Base-by-base conservation (phyloP, 768 basidiomycete genomes). In the Tubosaeta sp. region DNA sequence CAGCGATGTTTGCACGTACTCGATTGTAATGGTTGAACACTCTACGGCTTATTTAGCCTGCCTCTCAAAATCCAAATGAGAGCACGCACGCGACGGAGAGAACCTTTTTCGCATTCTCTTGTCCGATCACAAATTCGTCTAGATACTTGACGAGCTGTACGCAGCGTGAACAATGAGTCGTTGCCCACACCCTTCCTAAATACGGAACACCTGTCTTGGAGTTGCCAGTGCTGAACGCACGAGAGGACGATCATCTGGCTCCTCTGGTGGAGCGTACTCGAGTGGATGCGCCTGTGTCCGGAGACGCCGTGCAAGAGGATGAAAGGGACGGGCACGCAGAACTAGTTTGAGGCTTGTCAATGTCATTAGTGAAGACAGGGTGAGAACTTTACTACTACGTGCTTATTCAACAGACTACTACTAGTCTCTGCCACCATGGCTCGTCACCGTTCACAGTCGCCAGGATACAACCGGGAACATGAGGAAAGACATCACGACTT, bases 1-100 rank as follows among this genome's bases (percentile, higher is more conserved):
- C 72, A 16, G 77, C 72, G 42, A 85, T 61, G 59, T 92, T 89
- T 49, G 86, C 83, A 22, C 81, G 79, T 6, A 92, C 84, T 38
- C 94, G 88, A 62, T 88, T 93, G 66, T 94, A 96, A 68, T 96
- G 94, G 59, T 96, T 95, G 77, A 86, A 96, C 2, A 95, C 91
- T 29, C 93, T 95, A 62, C 1, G 39, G 18, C 44, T 35, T 36
- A 31, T 52, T 31, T 8, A 9, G 45, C 10, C 19, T 27, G 34
- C 14, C 51, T n/a, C 46, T 22, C 21, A 44, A 52, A 43, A 41
- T 47, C 41, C 24, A 12, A 25, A 25, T n/a, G 10, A 21, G 14
- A 25, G 42, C 38, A 81, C 91, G 66, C 70, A 93, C 92, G 94
- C 94, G 42, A 97, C 94, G 32, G 91, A 89, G 29, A 97, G 79